Percentiles rank a stretch among this genome's conserved stretches.
phyloP scores from a whole-genome alignment of 129 eudicot species.

The Tagetes erecta region DNA sequence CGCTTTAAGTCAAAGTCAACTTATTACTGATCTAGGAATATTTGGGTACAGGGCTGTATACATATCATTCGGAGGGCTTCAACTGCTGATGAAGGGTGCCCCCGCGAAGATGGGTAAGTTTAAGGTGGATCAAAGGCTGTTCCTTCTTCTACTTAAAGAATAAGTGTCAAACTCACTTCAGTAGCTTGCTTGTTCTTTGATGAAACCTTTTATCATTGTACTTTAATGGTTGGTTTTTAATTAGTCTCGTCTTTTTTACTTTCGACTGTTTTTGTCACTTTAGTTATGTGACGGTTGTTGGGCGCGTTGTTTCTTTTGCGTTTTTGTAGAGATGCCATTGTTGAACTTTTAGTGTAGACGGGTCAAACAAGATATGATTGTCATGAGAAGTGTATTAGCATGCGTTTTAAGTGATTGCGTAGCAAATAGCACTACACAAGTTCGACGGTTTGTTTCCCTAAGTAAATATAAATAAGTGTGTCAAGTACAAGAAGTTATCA shows the following conservation, averaged over 20 bases:
- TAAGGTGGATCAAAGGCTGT: slow-evolving; percentile 66
- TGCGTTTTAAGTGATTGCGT: too few species aligned
- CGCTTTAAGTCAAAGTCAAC: too few species aligned
- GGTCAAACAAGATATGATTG: background rate
- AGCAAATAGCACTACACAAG: too few species aligned
- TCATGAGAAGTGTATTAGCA: background rate
- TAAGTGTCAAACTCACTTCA: slow-evolving; percentile 15
- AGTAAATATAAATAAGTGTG: too few species aligned
- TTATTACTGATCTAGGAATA: background rate
- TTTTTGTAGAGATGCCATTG: background rate
- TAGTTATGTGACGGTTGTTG: background rate
- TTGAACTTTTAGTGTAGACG: background rate
- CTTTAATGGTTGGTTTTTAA: background rate
- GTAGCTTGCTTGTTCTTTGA: slow-evolving; percentile 5
- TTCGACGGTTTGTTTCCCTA: too few species aligned
- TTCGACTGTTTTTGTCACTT: background rate
- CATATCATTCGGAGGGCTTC: slow-evolving; percentile 87
- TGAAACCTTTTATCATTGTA: background rate
- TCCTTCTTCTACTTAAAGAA: slow-evolving; percentile 69
- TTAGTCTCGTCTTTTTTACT: background rate
- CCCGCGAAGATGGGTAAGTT: slow-evolving; percentile 60
- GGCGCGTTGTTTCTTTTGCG: background rate
- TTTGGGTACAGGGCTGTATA: slow-evolving; percentile 53
- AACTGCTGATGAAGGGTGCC: slow-evolving; percentile 62
- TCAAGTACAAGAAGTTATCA: too few species aligned